A percentile compares a stretch with the other conserved stretches of the same genome.
phyloP scores from a whole-genome alignment of 257 asterid genomes.

The Dorcoceras hygrometricum region DNA sequence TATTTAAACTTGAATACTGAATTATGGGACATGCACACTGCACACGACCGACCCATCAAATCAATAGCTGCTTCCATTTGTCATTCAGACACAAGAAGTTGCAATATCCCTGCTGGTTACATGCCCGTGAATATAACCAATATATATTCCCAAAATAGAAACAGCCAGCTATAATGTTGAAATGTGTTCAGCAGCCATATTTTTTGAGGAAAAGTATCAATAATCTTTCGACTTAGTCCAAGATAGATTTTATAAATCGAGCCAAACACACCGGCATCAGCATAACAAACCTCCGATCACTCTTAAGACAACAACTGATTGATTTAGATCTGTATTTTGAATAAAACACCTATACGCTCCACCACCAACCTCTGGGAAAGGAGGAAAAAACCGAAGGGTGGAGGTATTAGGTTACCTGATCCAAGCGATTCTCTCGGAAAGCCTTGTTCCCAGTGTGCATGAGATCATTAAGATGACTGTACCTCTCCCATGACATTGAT shows the following conservation, averaged over 20 bases:
- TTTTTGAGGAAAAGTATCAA: background rate
- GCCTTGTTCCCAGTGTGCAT: constrained; percentile 67
- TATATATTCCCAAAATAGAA: background rate
- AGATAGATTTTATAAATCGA: background rate
- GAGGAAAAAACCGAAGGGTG: background rate
- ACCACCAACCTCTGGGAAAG: background rate
- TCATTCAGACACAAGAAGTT: background rate
- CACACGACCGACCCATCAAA: background rate
- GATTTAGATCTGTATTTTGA: no score
- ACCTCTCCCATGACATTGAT: constrained; percentile 66
- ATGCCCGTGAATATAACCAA: background rate
- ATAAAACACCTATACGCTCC: no score
- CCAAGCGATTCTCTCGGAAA: constrained; percentile 60
- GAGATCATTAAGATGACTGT: constrained; percentile 49
- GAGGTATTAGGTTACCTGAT: constrained; percentile 60
- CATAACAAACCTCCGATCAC: background rate
- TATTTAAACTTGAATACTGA: no score
- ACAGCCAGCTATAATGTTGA: background rate
- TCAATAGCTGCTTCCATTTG: background rate
- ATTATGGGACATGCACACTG: background rate
- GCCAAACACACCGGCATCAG: background rate
- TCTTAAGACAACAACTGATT: background rate
- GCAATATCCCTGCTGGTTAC: background rate
- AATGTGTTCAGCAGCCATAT: background rate
- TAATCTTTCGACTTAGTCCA: background rate